phyloP scores from a whole-genome alignment of 2,329 filamentous ascomycete species.

The Ophiosphaerella herpotricha region DNA sequence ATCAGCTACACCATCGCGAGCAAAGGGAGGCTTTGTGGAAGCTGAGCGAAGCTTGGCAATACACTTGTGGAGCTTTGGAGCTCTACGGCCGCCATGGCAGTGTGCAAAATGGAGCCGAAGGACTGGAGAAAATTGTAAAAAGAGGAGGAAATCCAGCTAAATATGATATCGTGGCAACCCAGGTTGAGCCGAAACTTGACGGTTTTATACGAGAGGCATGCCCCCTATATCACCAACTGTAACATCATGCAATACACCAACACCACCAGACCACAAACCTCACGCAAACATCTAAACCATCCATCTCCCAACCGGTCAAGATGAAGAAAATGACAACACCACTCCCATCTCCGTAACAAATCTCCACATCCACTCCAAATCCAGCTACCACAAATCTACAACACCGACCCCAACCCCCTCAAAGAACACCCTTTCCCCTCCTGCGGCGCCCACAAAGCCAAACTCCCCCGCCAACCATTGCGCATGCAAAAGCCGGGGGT shows the following conservation, averaged over 20 bases:
- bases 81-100: neutral
- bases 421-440: conserved; percentile 22
- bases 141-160: neutral
- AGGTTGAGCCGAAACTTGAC: too few species aligned
- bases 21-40: conserved; percentile 22
- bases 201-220: too few species aligned
- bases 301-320: neutral
- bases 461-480: too few species aligned
- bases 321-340: neutral
- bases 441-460: conserved; percentile 8
- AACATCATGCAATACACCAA: neutral
- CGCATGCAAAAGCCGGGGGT: conserved; percentile 5
- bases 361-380: conserved; percentile 31
- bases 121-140: neutral
- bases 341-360: conserved; percentile 7
- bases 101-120: neutral
- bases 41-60: conserved; percentile 19
- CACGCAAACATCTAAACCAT: too few species aligned
- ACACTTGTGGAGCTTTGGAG: neutral
- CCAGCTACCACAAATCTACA: conserved; percentile 18
- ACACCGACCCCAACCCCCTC: conserved; percentile 11
- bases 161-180: too few species aligned
- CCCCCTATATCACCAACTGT: too few species aligned
- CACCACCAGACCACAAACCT: neutral
- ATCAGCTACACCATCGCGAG: conserved; percentile 11